phyloP scores from a whole-genome alignment of 257 asterid species.

The Solanum ossicruentum region DNA sequence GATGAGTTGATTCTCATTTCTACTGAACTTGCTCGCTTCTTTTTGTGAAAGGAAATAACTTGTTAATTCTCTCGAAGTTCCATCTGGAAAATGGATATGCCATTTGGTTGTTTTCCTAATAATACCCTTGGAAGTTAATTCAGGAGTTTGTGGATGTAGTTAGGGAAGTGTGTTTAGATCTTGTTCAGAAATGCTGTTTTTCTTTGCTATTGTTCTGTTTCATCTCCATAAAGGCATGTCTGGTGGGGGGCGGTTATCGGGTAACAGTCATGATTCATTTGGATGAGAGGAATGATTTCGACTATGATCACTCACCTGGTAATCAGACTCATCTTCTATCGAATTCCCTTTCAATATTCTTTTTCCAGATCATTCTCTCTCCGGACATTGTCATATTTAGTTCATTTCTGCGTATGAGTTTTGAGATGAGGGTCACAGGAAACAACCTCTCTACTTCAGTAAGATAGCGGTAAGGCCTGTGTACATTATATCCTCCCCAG shows the following conservation, averaged over 20 bases:
- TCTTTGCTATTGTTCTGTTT: neutral
- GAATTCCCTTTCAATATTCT: slow-evolving; percentile 46
- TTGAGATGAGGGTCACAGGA: too few species aligned
- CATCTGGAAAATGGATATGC: neutral
- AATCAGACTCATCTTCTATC: slow-evolving; percentile 33
- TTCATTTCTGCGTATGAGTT: too few species aligned
- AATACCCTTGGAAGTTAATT: neutral
- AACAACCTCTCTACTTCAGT: too few species aligned
- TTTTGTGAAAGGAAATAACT: slow-evolving; percentile 12
- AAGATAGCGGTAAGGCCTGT: too few species aligned
- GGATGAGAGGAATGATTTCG: slow-evolving; percentile 63
- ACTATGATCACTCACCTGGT: slow-evolving; percentile 15
- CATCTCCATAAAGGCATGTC: slow-evolving; percentile 49
- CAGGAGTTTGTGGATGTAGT: slow-evolving; percentile 3
- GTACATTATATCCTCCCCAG: too few species aligned
- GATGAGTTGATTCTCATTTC: neutral
- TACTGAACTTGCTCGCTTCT: neutral
- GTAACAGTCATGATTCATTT: slow-evolving; percentile 38
- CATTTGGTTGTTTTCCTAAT: neutral
- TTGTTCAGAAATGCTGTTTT: neutral
- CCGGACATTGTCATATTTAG: too few species aligned
- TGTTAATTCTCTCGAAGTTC: neutral
- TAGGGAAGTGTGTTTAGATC: slow-evolving; percentile 6
- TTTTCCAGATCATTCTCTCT: slow-evolving; percentile 34
- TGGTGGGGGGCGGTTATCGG: slow-evolving; percentile 39